These are phyloP conservation scores for Trichomonas gallinae DNA, from an alignment of 208 protist genomes.

Conservation along the genomic window DNA sequence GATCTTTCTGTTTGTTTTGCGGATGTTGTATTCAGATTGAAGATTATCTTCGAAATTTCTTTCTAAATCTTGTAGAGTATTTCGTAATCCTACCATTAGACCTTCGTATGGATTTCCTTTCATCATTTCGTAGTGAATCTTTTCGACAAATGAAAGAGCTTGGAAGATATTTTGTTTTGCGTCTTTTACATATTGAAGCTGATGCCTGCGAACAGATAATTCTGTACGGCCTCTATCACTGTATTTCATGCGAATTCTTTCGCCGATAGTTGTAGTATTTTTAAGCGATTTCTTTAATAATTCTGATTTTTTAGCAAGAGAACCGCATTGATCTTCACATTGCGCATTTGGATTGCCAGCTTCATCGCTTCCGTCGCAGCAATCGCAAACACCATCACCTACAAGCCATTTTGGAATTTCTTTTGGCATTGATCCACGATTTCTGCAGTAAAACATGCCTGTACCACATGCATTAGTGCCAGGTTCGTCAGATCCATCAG, in stretches of 20 bases:
- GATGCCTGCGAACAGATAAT: not conserved
- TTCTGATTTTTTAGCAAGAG: not conserved
- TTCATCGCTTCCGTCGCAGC: conserved; percentile 51
- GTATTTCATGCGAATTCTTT: not conserved
- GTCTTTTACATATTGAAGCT: not conserved
- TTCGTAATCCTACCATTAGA: not conserved
- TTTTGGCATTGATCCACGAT: not conserved
- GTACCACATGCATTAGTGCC: conserved; percentile 39
- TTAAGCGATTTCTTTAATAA: not conserved
- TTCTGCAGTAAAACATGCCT: conserved; percentile 39
- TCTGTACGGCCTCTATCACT: not conserved
- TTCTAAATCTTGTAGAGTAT: not conserved
- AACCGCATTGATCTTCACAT: not conserved
- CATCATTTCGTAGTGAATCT: not conserved
- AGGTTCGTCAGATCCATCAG: conserved; percentile 39
- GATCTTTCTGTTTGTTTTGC: not conserved
- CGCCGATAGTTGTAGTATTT: not conserved
- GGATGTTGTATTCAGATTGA: not conserved
- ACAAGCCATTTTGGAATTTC: conserved; percentile 34
- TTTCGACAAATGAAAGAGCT: not conserved
- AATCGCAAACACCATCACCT: conserved; percentile 48
- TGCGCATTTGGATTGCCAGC: not conserved
- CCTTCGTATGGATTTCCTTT: too few species aligned
- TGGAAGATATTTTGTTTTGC: not conserved
- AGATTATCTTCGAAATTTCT: not conserved